Conservation (phyloP, 2,329 filamentous ascomycete species). For the Trichoderma koningiopsis region DNA sequence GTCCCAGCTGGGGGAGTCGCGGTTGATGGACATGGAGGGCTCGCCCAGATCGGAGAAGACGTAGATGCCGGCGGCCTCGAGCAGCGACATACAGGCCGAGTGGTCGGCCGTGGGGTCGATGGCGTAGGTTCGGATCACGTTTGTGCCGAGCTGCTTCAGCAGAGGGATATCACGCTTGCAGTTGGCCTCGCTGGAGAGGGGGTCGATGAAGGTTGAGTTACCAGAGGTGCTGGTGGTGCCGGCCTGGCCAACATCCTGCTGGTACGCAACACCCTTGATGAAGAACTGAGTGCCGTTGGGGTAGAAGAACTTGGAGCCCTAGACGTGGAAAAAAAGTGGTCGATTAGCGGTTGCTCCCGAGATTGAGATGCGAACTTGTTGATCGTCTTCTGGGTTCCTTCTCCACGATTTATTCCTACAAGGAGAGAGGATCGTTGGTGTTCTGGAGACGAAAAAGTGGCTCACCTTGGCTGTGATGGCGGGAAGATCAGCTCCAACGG, state of each 20-base stretch:
- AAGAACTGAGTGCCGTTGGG: constrained; percentile 69
- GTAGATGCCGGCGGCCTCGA: constrained; percentile 88
- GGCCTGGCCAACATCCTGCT: constrained; percentile 70
- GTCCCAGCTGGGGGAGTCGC: constrained; percentile 77
- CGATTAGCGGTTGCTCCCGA: constrained; percentile 13
- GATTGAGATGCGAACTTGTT: background rate
- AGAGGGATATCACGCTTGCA: constrained; percentile 88
- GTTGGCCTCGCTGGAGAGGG: constrained; percentile 68
- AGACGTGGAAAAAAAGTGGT: constrained; percentile 25
- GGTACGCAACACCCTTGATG: constrained; percentile 94
- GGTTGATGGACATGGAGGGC: constrained; percentile 81
- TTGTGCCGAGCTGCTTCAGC: constrained; percentile 77
- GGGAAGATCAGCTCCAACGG: constrained; percentile 50
- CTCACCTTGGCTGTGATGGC: constrained; percentile 71
- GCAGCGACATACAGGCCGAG: constrained; percentile 77
- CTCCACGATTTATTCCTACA: background rate
- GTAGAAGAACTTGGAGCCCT: constrained; percentile 89
- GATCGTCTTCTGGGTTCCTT: background rate
- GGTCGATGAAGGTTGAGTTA: constrained; percentile 70
- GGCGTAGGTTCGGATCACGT: constrained; percentile 93
- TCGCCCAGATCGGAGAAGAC: constrained; percentile 88
- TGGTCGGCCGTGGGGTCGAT: constrained; percentile 81
- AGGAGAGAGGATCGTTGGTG: background rate
- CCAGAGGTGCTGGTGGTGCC: constrained; percentile 48
- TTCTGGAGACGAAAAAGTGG: constrained; percentile 18